Base-by-base conservation (phyloP, 305 asterid species). In the Solanum chacoense region DNA sequence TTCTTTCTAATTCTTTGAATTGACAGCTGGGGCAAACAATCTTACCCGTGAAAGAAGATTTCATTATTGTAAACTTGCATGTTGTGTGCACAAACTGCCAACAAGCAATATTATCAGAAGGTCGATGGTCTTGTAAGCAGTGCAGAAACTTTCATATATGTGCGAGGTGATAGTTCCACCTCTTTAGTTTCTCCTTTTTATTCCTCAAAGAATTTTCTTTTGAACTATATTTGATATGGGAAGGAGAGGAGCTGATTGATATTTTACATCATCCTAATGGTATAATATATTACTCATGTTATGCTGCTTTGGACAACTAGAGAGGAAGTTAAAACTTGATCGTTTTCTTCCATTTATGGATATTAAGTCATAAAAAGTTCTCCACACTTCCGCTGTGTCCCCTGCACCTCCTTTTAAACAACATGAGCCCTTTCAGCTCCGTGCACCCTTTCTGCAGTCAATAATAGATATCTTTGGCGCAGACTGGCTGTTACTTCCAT, bases 81-180 rank as follows among this genome's bases (percentile, higher is more conserved):
- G 91, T 89, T 89, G 88, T 89, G 24, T 96, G 98, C 92, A 87
- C 90, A 78, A 91, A 89, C 85, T 96, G 98, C 91, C 91, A 90
- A 72, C 93, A 93, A 89, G 91, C 91, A 71, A 93, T 94, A 78
- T 79, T 93, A 55, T 90, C 96, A 11, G 96, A 95, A 86, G 89
- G 90, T 11, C 89, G 91, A 88, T 93, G 97, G 97, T 89, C 89
- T 88, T 96, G 98, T 90, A 77, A 90, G 85, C 93, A 94, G 87
- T 95, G 98, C 95, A 92, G 89, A 89, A 89, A 90, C 71, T 90
- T 90, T 79, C 93, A 92, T 88, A 37, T 94, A 88, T 96, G 98
- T 79, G 71, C 79, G 91, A 93, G 97, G 97, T 95, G 89, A 89
- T 77, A 28, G 63, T 69, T 77, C 77, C 74, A 74, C 73, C 32